Percentiles rank a stretch among this genome's conserved stretches.
Conservation (phyloP, 805 yeast genomes). For the Kuraishia hungarica region DNA sequence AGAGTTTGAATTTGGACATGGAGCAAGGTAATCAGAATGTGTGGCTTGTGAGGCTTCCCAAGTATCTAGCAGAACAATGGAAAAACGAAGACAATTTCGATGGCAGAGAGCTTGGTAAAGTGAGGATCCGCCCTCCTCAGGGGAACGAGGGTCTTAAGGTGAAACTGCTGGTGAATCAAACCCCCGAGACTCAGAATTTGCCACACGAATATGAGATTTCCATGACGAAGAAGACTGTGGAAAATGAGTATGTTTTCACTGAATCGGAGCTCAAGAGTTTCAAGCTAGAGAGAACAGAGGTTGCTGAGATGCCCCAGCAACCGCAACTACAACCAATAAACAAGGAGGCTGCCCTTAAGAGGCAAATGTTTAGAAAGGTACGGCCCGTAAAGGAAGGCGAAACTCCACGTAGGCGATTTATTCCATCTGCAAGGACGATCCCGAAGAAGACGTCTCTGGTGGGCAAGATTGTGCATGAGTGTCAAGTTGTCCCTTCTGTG, state of each 20-base stretch:
- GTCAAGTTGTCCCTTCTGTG: conserved; percentile 76
- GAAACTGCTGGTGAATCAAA: conserved; percentile 46
- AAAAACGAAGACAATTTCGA: conserved; percentile 47
- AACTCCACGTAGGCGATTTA: conserved; percentile 27
- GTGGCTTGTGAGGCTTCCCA: conserved; percentile 90
- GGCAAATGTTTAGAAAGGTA: conserved; percentile 18
- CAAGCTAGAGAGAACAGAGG: conserved; percentile 40
- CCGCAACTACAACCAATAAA: conserved; percentile 33
- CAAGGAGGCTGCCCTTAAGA: conserved; percentile 16
- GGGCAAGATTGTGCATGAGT: conserved; percentile 90
- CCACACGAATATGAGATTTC: conserved; percentile 83
- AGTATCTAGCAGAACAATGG: conserved; percentile 80
- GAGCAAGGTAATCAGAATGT: conserved; percentile 57
- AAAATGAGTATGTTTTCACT: conserved; percentile 79
- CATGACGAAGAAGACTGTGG: conserved; percentile 70
- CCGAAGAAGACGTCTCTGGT: conserved; percentile 80
- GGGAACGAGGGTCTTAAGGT: conserved; percentile 32
- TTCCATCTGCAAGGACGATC: conserved; percentile 82
- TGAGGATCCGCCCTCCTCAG: conserved; percentile 54
- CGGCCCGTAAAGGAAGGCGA: conserved; percentile 8
- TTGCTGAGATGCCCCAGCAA: conserved; percentile 43
- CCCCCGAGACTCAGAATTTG: conserved; percentile 39
- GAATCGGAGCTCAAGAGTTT: conserved; percentile 71
- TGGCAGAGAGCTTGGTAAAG: conserved; percentile 76
- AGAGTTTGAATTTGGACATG: conserved; percentile 72